phyloP scores from a whole-genome alignment of 2,329 filamentous ascomycete genomes.

The Aspergillus phoenicis region DNA sequence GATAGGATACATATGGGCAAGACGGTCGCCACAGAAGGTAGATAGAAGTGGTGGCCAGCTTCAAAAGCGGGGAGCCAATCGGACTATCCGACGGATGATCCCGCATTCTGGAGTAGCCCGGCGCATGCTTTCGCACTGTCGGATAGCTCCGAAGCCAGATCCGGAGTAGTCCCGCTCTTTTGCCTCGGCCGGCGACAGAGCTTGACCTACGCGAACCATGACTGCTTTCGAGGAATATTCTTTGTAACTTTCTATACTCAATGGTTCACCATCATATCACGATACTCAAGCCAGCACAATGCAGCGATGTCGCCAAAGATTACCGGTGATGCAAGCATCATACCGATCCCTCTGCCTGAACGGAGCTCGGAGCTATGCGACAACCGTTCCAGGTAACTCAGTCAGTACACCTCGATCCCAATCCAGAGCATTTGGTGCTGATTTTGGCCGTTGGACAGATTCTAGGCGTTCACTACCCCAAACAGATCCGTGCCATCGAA shows the following conservation, averaged over 20 bases:
- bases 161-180: neutral
- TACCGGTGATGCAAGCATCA: neutral
- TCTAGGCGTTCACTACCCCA: slow-evolving; percentile 10
- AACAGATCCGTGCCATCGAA: slow-evolving; percentile 12
- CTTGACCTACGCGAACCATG: neutral
- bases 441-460: neutral
- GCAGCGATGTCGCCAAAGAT: neutral
- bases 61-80: neutral
- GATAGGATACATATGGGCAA: neutral
- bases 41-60: neutral
- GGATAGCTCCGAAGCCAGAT: neutral
- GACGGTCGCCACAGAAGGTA: too few relatives aligned
- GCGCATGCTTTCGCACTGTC: neutral
- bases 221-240: neutral
- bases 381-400: neutral
- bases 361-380: neutral
- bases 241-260: neutral
- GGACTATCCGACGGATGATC: neutral
- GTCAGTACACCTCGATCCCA: neutral
- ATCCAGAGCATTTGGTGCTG: neutral
- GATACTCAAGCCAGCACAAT: neutral
- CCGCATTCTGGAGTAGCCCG: neutral
- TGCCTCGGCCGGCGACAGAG: neutral
- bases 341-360: neutral
- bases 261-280: too few relatives aligned